phyloP scores from a whole-genome alignment of 2,329 filamentous ascomycete genomes.

The Ceratocystis colombiana region DNA sequence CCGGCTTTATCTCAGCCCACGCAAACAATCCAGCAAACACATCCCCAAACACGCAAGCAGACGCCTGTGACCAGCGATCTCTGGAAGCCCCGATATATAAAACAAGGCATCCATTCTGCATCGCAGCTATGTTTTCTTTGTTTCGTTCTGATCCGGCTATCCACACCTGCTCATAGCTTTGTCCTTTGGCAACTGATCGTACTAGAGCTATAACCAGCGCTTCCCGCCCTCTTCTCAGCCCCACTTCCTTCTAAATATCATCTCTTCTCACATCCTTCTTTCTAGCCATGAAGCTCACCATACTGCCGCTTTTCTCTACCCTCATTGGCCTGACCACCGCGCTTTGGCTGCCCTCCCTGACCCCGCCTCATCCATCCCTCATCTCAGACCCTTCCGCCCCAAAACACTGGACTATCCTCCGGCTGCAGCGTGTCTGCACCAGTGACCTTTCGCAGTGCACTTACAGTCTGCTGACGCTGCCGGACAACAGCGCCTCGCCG shows the following conservation, averaged over 20 bases:
- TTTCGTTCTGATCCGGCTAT: neutral
- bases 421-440: conserved; percentile 3
- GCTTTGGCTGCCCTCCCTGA: neutral
- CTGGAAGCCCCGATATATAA: neutral
- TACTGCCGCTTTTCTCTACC: neutral
- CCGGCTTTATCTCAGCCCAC: neutral
- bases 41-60: neutral
- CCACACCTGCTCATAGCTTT: neutral
- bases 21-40: conserved; percentile 2
- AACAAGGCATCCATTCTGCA: neutral
- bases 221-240: neutral
- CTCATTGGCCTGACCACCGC: neutral
- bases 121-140: neutral
- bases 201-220: neutral
- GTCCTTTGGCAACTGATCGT: neutral
- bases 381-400: neutral
- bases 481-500: neutral
- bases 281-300: neutral
- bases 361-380: neutral
- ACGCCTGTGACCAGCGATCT: neutral
- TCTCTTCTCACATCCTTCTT: conserved; percentile 1
- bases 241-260: neutral
- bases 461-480: neutral
- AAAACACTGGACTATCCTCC: conserved; percentile 6
- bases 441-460: conserved; percentile 4